Conservation (phyloP, 2,329 filamentous ascomycete species). For the Ophiostoma montium region DNA sequence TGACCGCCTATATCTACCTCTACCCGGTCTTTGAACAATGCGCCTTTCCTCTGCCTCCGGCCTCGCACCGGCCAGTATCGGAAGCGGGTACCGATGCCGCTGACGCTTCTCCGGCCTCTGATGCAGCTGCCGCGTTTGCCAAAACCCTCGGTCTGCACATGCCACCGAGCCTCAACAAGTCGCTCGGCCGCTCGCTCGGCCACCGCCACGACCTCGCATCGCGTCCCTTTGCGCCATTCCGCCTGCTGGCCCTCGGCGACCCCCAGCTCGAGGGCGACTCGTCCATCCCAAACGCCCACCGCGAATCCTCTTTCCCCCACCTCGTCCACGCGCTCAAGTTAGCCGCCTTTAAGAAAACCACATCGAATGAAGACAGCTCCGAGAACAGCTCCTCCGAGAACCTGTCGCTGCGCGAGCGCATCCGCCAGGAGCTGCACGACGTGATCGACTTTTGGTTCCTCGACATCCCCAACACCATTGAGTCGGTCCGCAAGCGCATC, state of each 20-base stretch:
- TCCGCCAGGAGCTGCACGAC: constrained; percentile 42
- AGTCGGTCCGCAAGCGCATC: constrained; percentile 60
- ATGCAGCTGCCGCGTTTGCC: constrained; percentile 20
- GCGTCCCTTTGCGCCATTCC: constrained; percentile 52
- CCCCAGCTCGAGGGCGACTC: constrained; percentile 90
- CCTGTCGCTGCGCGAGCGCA: constrained; percentile 33
- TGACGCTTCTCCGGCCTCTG: background rate
- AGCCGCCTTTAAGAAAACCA: constrained; percentile 24
- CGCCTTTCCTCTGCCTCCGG: constrained; percentile 52
- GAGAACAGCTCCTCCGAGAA: constrained; percentile 23
- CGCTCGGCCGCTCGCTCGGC: background rate
- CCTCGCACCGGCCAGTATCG: constrained; percentile 4
- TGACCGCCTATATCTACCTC: constrained; percentile 69
- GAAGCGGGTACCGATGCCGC: background rate
- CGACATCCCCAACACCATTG: constrained; percentile 54
- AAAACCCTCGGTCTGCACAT: constrained; percentile 28
- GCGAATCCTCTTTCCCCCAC: constrained; percentile 38
- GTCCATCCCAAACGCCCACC: constrained; percentile 51
- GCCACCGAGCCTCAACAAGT: background rate
- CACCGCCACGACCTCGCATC: constrained; percentile 13
- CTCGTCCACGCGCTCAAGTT: constrained; percentile 32
- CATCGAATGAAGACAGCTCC: background rate
- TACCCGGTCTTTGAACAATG: constrained; percentile 74
- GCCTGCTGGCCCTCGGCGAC: constrained; percentile 77
- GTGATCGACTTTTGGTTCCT: constrained; percentile 46